Conservation (phyloP, 345 rosid genomes). For the Durio zibethinus region DNA sequence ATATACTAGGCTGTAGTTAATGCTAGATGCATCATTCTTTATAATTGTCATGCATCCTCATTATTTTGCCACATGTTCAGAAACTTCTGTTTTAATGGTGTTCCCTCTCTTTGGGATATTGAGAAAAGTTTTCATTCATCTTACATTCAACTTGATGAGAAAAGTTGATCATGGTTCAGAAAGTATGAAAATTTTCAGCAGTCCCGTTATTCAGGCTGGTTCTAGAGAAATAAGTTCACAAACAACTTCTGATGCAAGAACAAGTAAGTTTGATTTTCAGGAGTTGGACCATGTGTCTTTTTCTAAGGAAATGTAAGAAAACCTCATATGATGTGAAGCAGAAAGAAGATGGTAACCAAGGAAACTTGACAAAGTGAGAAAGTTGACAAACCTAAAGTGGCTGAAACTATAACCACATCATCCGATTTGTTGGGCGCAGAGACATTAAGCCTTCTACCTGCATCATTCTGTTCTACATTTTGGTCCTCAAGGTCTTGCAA, state of each 20-base stretch:
- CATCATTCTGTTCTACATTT: conserved; percentile 14
- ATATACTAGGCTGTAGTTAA: background rate
- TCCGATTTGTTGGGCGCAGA: conserved; percentile 24
- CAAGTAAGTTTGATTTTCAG: background rate
- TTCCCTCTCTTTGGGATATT: background rate
- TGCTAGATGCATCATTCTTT: background rate
- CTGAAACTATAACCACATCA: conserved; percentile 26
- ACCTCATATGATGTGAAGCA: background rate
- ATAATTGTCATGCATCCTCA: background rate
- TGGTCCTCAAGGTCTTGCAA: conserved; percentile 36
- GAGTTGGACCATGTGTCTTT: background rate
- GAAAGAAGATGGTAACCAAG: background rate
- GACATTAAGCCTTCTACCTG: conserved; percentile 18
- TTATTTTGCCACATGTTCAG: background rate
- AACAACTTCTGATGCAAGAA: background rate
- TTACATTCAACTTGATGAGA: too few relatives aligned
- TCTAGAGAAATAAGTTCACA: background rate
- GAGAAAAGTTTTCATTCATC: too few relatives aligned
- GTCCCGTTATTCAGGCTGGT: background rate
- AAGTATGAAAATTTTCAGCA: background rate
- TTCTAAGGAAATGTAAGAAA: background rate
- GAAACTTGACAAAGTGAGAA: background rate
- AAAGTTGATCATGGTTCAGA: background rate
- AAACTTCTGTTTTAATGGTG: background rate
- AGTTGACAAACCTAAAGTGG: conserved; percentile 30